Evolutionary conservation across 306 rosid species (phyloP).

Genomic region (Quercus aquifolioides): DNA sequence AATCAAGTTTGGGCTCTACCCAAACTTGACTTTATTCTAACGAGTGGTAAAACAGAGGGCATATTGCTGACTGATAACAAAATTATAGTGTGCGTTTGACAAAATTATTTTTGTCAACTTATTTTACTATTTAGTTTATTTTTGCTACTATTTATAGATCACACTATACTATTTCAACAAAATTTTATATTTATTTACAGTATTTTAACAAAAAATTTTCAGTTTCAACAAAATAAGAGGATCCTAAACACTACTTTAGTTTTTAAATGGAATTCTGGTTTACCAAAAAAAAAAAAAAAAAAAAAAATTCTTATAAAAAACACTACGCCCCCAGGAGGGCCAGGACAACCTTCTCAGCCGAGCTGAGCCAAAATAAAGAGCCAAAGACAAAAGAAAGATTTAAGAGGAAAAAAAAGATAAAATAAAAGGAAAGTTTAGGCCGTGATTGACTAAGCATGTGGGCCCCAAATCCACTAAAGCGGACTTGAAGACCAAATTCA

Average conservation of each 20-base stretch:
- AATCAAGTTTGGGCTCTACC: no score
- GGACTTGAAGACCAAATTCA: constrained; percentile 58
- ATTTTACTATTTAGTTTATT: no score
- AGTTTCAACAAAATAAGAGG: rapidly evolving
- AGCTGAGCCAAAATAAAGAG: constrained; percentile 24
- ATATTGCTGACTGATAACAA: no score
- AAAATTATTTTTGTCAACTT: no score
- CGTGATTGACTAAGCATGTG: constrained; percentile 51
- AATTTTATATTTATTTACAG: rapidly evolving
- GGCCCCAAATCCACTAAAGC: constrained; percentile 47
- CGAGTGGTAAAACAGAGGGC: no score
- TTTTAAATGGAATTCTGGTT: no score
- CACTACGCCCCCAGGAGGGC: not conserved
- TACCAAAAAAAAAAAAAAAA: no score
- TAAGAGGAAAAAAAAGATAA: not conserved
- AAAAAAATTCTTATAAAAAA: no score
- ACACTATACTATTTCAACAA: rapidly evolving
- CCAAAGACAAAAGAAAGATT: not conserved
- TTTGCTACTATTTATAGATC: no score
- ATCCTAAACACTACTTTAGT: rapidly evolving
- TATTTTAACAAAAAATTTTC: no score
- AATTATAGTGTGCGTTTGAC: no score
- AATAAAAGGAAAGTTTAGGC: constrained; percentile 1
- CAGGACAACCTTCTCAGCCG: not conserved
- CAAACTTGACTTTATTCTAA: no score